A percentile compares a stretch with the other conserved stretches of the same genome.
These are phyloP conservation scores for Leishmania braziliensis DNA, from an alignment of 208 protist genomes.

Conservation along the genomic window DNA sequence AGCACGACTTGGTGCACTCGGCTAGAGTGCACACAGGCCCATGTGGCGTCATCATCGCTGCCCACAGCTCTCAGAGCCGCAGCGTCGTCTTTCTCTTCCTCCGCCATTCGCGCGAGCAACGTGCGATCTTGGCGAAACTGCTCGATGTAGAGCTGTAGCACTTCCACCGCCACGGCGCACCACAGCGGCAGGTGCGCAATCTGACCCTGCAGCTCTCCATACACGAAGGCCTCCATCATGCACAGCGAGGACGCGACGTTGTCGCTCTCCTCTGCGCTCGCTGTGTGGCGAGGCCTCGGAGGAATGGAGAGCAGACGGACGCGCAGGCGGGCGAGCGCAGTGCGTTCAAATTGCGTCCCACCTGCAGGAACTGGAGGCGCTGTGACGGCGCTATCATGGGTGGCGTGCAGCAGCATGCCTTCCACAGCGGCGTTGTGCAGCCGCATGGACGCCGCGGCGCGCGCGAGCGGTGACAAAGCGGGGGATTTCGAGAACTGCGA, in stretches of 20 bases:
- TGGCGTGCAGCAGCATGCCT: slow-evolving; percentile 5
- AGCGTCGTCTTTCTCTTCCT: background rate
- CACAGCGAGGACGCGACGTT: slow-evolving; percentile 4
- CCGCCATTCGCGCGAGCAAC: background rate
- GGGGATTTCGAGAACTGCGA: background rate
- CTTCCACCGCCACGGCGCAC: slow-evolving; percentile 23
- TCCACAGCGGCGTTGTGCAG: background rate
- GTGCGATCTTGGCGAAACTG: background rate
- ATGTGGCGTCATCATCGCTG: background rate
- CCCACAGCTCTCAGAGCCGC: background rate
- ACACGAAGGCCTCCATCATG: slow-evolving; percentile 15
- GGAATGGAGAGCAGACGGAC: slow-evolving; percentile 12
- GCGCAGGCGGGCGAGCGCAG: slow-evolving; percentile 17
- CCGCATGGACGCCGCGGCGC: slow-evolving; percentile 4
- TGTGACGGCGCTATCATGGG: background rate
- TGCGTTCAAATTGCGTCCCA: background rate
- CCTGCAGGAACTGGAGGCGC: background rate
- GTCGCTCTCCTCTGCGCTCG: background rate
- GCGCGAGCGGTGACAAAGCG: slow-evolving; percentile 9
- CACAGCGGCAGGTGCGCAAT: slow-evolving; percentile 26
- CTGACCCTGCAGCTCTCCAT: background rate
- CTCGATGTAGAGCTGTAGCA: slow-evolving; percentile 18
- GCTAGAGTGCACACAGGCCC: background rate
- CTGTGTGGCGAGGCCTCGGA: background rate
- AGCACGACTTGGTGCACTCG: slow-evolving; percentile 21